These are phyloP conservation scores for Saccharomycopsis selenospora DNA, from an alignment of 805 yeast genomes.

Conservation along the genomic window DNA sequence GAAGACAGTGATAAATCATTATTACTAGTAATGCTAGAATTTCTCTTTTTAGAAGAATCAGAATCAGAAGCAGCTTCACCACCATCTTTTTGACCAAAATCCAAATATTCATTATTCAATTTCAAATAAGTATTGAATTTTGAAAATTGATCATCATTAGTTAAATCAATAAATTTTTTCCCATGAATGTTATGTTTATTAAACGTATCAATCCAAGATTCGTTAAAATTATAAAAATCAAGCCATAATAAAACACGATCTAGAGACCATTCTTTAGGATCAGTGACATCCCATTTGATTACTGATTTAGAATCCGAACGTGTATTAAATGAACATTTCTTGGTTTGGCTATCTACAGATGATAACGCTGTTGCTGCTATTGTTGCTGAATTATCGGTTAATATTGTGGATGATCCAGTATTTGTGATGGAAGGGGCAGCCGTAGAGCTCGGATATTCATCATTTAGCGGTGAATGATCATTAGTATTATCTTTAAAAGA, in stretches of 20 bases:
- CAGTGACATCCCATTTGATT: constrained; percentile 41
- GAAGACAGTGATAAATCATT: constrained; percentile 38
- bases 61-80: not conserved
- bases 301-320: constrained; percentile 11
- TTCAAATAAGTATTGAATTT: constrained; percentile 28
- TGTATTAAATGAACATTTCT: constrained; percentile 9
- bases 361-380: not conserved
- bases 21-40: constrained; percentile 38
- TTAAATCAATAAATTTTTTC: constrained; percentile 54
- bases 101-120: constrained; percentile 21
- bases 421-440: not conserved
- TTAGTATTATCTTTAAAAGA: not conserved
- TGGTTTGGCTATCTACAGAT: constrained; percentile 1
- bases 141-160: constrained; percentile 58
- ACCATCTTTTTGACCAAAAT: constrained; percentile 23
- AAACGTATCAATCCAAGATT: constrained; percentile 66
- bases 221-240: constrained; percentile 57
- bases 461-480: not conserved
- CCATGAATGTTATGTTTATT: constrained; percentile 51
- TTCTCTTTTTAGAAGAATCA: constrained; percentile 27
- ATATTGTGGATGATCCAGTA: not conserved
- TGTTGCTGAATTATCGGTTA: not conserved
- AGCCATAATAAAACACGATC: constrained; percentile 67
- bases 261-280: constrained; percentile 63
- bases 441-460: too few species aligned